Evolutionary conservation across 2,329 filamentous ascomycete genomes (phyloP), one percentile per base, ranked within the genome.

Genomic region (Myriosclerotinia curreyana): DNA sequence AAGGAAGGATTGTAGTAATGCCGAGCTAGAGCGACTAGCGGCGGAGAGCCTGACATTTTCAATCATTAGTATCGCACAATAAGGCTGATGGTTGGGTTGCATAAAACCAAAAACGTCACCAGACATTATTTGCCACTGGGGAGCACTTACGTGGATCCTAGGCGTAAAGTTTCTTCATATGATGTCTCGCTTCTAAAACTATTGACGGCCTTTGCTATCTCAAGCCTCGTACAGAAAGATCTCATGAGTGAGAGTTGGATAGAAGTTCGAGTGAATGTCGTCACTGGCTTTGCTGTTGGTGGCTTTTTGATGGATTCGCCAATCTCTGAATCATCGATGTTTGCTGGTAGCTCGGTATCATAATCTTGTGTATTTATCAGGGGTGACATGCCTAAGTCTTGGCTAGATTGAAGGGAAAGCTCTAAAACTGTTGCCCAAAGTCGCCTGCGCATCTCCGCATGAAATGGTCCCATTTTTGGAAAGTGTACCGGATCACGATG

Each of bases 371-470:
- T 62, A 0, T 78, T 76, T 14, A 84, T 74, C 15, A 83, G 73
- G 3, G 82, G 81, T 3, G 79, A 77, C 0, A 81, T 79, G 0
- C 82, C 83, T 0, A 80, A 77, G 64, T 83, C 79, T 48, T 83
- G 73, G 38, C 80, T 78, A 2, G 78, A 76, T 68, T 83, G 80
- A n/a, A 85, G 63, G 11, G 79, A 78, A 5, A 86, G 71, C 70
- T 86, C 83, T 6, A 85, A 65, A 17, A 84, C 78, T 0, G 82
- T 83, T 5, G 80, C 79, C 84, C 83, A 86, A 0, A 86, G 69
- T 3, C 83, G 77, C 4, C 83, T 76, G 1, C 83, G 78, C 73
- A 86, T 79, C 72, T 86, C 84, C 0, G 79, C 76, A 31, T 78
- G 76, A 50, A 81, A 78, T 0, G 74, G 69, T 2, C 80, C 77